Percentiles rank a stretch among this genome's conserved stretches.
These are phyloP conservation scores for Sarocladium oryzae DNA, from an alignment of 2,329 filamentous ascomycete species.

Conservation along the genomic window DNA sequence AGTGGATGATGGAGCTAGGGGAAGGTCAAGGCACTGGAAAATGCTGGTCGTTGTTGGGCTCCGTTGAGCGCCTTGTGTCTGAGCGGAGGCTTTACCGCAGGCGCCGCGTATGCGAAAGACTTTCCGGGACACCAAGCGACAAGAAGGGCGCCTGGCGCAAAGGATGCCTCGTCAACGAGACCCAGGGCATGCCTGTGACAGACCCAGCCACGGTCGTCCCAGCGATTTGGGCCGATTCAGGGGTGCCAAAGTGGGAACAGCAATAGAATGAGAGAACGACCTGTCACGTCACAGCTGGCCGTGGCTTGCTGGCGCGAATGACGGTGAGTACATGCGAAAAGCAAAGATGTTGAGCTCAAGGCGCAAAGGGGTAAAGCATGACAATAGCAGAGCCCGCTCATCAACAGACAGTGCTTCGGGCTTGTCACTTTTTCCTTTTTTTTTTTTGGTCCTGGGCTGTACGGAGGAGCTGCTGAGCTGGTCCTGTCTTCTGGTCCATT, in stretches of 20 bases:
- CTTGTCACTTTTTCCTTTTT: not conserved
- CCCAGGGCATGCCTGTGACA: not conserved
- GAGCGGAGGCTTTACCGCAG: constrained; percentile 6
- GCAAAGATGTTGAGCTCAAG: no score
- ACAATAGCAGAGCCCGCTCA: not conserved
- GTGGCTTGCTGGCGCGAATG: not conserved
- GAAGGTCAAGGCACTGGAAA: not conserved
- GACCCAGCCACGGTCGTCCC: constrained; percentile 1
- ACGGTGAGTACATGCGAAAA: not conserved
- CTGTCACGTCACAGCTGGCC: not conserved
- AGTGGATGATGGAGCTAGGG: not conserved
- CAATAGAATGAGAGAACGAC: not conserved
- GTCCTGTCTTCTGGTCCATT: not conserved
- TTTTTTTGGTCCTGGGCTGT: not conserved
- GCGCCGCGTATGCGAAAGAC: not conserved
- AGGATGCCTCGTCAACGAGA: not conserved
- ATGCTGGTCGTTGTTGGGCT: constrained; percentile 1
- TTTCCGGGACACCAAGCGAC: not conserved
- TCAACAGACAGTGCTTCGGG: not conserved
- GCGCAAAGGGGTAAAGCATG: not conserved
- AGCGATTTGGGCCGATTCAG: constrained; percentile 9
- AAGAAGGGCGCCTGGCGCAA: not conserved
- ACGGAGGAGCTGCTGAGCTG: not conserved
- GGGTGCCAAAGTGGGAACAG: constrained; percentile 1
- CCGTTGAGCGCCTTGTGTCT: constrained; percentile 6